Conservation (phyloP, 352 stramenopile genomes). For the Phytophthora cryptogea region DNA sequence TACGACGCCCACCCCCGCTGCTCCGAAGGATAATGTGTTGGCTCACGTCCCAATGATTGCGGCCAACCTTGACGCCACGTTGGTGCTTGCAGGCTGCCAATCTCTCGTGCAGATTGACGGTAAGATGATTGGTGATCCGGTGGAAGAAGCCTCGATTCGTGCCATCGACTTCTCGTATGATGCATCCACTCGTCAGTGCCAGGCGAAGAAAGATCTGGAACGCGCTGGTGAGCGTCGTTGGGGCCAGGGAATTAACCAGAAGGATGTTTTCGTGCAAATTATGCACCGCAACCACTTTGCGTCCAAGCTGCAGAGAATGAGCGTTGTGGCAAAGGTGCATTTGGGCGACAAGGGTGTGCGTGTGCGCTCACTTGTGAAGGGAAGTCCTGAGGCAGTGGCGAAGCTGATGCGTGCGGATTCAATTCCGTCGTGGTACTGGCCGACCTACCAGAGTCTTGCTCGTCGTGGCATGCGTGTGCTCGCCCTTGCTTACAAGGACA, state of each 20-base stretch:
- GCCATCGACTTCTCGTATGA: conserved; percentile 95
- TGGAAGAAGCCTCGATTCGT: conserved; percentile 97
- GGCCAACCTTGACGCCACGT: conserved; percentile 75
- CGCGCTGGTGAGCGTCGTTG: conserved; percentile 72
- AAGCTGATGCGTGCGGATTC: conserved; percentile 78
- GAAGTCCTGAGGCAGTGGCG: conserved; percentile 95
- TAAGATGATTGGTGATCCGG: conserved; percentile 96
- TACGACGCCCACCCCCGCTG: conserved; percentile 35
- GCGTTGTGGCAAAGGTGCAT: conserved; percentile 92
- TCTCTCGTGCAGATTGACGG: conserved; percentile 98
- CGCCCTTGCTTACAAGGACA: conserved; percentile 95
- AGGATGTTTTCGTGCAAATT: conserved; percentile 89
- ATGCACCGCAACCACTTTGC: conserved; percentile 96
- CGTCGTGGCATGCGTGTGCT: conserved; percentile 92
- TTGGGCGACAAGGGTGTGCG: conserved; percentile 66
- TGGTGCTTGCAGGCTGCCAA: conserved; percentile 94
- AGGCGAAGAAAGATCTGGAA: conserved; percentile 76
- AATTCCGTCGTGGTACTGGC: conserved; percentile 92
- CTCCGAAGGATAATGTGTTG: conserved; percentile 52
- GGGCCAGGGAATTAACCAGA: conserved; percentile 67
- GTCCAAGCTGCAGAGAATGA: conserved; percentile 97
- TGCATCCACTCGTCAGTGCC: conserved; percentile 67
- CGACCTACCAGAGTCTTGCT: conserved; percentile 85
- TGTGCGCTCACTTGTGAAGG: conserved; percentile 95
- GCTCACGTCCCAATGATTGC: conserved; percentile 85